These are phyloP conservation scores for Trichoderma asperellum DNA, from an alignment of 2,329 filamentous ascomycete genomes.

Conservation along the genomic window DNA sequence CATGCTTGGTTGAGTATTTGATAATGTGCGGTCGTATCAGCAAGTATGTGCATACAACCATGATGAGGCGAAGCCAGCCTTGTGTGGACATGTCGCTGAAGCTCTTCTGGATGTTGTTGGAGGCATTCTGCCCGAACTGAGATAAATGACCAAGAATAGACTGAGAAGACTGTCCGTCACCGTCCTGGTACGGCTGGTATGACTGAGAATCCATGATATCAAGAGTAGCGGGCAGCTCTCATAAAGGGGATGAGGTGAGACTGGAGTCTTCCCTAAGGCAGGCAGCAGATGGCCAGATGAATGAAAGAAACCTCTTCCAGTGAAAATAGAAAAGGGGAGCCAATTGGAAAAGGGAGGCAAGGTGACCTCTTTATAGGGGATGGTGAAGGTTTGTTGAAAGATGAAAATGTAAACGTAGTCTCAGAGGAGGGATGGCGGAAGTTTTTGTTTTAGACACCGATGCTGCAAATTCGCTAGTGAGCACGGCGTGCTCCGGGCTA, in stretches of 20 bases:
- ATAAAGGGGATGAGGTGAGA: background rate
- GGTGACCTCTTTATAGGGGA: background rate
- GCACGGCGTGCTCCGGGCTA: constrained; percentile 25
- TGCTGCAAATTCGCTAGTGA: constrained; percentile 21
- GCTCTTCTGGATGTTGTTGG: constrained; percentile 54
- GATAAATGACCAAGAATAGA: constrained; percentile 41
- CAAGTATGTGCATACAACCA: constrained; percentile 73
- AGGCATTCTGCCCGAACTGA: constrained; percentile 45
- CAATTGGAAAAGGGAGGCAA: background rate
- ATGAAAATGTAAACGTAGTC: constrained; percentile 1
- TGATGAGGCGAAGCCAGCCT: constrained; percentile 69
- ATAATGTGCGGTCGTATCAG: constrained; percentile 76
- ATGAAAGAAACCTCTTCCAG: background rate
- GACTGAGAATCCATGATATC: constrained; percentile 25
- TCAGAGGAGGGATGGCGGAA: constrained; percentile 16
- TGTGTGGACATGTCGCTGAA: constrained; percentile 56
- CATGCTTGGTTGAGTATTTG: constrained; percentile 64
- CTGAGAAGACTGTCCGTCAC: constrained; percentile 38
- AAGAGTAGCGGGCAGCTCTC: background rate
- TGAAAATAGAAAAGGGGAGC: background rate
- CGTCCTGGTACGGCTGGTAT: constrained; percentile 35
- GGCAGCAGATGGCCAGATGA: background rate
- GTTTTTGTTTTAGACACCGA: constrained; percentile 25
- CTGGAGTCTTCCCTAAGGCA: background rate
- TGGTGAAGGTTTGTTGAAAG: background rate